These are phyloP conservation scores for Candida sanyaensis DNA, from an alignment of 1,139 yeast species.

Conservation along the genomic window DNA sequence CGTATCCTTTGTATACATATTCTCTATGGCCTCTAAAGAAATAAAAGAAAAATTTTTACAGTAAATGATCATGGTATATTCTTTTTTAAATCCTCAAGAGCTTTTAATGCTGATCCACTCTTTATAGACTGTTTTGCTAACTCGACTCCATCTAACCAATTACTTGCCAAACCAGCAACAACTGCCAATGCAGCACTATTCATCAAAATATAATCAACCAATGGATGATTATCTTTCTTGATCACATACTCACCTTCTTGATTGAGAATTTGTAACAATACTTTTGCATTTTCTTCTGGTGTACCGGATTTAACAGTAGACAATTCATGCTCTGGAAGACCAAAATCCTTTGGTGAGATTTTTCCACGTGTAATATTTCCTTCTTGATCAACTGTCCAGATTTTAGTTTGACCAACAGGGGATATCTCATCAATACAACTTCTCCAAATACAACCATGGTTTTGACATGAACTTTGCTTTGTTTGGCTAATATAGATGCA, in stretches of 20 bases:
- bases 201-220: constrained; percentile 83
- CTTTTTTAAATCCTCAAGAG: constrained; percentile 52
- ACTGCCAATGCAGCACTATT: constrained; percentile 88
- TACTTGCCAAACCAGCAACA: constrained; percentile 63
- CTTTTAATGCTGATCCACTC: constrained; percentile 63
- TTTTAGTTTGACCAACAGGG: constrained; percentile 77
- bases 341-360: constrained; percentile 72
- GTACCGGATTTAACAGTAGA: constrained; percentile 78
- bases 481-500: constrained; percentile 52
- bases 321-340: constrained; percentile 72
- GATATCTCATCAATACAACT: constrained; percentile 87
- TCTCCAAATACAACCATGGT: constrained; percentile 93
- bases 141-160: constrained; percentile 78
- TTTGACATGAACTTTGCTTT: constrained; percentile 47
- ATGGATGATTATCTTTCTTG: constrained; percentile 49
- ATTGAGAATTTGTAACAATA: constrained; percentile 56
- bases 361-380: constrained; percentile 35
- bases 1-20: no score
- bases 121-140: constrained; percentile 69
- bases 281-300: constrained; percentile 77
- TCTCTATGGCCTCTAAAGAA: no score
- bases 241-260: constrained; percentile 51
- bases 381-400: constrained; percentile 68
- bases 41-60: no score
- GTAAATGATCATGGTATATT: no score